These are phyloP conservation scores for Tylopilus felleus DNA, from an alignment of 768 basidiomycete genomes.

Conservation along the genomic window DNA sequence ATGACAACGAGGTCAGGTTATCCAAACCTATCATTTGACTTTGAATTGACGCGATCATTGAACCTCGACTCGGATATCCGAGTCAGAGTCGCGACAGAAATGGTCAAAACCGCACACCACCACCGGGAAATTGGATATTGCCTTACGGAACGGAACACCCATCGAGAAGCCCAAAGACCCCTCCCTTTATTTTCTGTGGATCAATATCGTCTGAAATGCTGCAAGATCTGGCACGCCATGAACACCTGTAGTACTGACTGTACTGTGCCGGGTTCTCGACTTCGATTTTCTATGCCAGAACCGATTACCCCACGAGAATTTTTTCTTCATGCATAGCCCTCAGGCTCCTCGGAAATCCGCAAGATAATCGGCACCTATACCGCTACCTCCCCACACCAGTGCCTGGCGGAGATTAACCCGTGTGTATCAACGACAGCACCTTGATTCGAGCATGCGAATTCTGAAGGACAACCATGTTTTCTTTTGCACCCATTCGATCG, in stretches of 20 bases:
- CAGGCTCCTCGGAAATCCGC: background rate
- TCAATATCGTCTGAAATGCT: too few species aligned
- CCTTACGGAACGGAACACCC: background rate
- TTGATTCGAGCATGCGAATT: too few species aligned
- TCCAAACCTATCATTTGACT: background rate
- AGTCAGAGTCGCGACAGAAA: background rate
- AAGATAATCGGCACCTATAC: conserved; percentile 16
- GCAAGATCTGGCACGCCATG: background rate
- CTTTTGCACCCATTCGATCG: too few species aligned
- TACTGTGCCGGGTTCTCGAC: background rate
- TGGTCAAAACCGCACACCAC: background rate
- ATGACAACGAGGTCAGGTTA: background rate
- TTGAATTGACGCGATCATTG: background rate
- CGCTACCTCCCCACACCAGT: background rate
- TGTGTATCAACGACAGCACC: too few species aligned
- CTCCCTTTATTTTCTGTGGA: too few species aligned
- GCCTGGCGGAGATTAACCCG: background rate
- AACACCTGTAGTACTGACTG: background rate
- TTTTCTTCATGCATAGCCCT: background rate
- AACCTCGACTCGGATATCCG: too few species aligned
- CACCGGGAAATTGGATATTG: background rate
- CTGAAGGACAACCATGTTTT: too few species aligned
- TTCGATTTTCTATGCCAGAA: background rate
- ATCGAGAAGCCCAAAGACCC: too few species aligned
- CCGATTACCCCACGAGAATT: conserved; percentile 1